Evolutionary conservation across 108 stramenopile genomes (phyloP), one percentile per base, ranked within the genome.

Genomic region (Bacterosira constricta): DNA sequence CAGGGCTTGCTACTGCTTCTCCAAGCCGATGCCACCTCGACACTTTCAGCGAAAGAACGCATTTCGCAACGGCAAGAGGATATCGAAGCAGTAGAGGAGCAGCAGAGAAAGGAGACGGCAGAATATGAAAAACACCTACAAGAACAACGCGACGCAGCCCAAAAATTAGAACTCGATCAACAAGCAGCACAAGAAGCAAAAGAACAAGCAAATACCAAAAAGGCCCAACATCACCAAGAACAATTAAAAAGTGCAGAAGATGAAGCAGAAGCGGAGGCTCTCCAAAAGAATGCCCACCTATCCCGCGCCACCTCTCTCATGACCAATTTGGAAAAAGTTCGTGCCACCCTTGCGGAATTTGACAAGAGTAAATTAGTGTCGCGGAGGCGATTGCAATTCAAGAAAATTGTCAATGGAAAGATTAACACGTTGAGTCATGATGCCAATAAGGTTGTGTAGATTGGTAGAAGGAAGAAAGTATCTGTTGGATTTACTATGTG

Each of bases 401-500:
- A 95, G 63, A 95, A 95, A 77, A 75, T 87, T 39, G 88, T 85
- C 20, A 77, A 84, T 36, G 94, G 94, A 34, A 86, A 86, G 57
- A 78, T 95, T 60, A 95, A 95, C 55, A 95, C 94, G 6, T 56
- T 95, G 23, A 76, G 70, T 68, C 88, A 89, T 56, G 86, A 89
- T 35, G 73, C 64, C 1, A 58, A 61, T 0, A 95, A 95, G 69
- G 75, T 95, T 29, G 56, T 69, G 31, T 57, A 78, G 46, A 90
- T 95, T 18, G 83, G 81, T n/a, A 15, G 68, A 4, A 62, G 94
- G 91, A 0, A 87, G 85, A 58, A 85, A 83, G 35, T 95, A 95
- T 60, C 68, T 91, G 27, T 45, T 95, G 59, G 94, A 95, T 83
- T 67, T 95, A 15, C 55, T 95, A 0, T 84, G 83, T 2, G 77